A percentile compares a stretch with the other conserved stretches of the same genome.
Evolutionary conservation across 768 basidiomycete genomes (phyloP).

Genomic region (Auricularia sp.): DNA sequence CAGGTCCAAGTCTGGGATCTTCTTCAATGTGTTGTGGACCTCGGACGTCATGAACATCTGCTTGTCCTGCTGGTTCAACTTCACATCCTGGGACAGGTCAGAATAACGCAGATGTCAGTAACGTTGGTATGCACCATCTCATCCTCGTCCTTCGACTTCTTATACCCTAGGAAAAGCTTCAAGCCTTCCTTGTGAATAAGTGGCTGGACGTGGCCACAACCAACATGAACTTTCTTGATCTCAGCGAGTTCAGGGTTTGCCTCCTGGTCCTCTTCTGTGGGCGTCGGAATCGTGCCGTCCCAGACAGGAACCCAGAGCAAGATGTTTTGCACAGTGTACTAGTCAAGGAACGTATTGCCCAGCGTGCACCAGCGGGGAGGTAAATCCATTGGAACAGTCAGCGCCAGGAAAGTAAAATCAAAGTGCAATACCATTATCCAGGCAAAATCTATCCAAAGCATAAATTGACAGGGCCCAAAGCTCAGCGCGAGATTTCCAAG

Average conservation of each 20-base stretch:
- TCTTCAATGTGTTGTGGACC: slow-evolving; percentile 87
- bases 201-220: slow-evolving; percentile 90
- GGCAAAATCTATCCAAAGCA: too few species aligned
- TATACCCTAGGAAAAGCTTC: slow-evolving; percentile 90
- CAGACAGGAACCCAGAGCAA: too few species aligned
- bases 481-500: too few species aligned
- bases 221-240: slow-evolving; percentile 84
- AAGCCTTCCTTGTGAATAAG: slow-evolving; percentile 86
- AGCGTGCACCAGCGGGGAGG: too few species aligned
- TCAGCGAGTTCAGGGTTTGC: slow-evolving; percentile 62
- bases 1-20: slow-evolving; percentile 88
- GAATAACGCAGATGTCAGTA: neutral
- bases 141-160: slow-evolving; percentile 87
- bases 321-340: too few species aligned
- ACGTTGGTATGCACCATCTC: slow-evolving; percentile 38
- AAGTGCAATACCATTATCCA: too few species aligned
- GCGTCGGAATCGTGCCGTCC: slow-evolving; percentile 9
- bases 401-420: too few species aligned
- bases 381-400: too few species aligned
- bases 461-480: too few species aligned
- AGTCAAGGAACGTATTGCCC: too few species aligned
- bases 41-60: slow-evolving; percentile 74
- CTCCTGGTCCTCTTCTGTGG: slow-evolving; percentile 69
- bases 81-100: slow-evolving; percentile 47
- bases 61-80: slow-evolving; percentile 73